A percentile compares a stretch with the other conserved stretches of the same genome.
Conservation (phyloP, 257 asterid species). For the Cynanchum wilfordii region DNA sequence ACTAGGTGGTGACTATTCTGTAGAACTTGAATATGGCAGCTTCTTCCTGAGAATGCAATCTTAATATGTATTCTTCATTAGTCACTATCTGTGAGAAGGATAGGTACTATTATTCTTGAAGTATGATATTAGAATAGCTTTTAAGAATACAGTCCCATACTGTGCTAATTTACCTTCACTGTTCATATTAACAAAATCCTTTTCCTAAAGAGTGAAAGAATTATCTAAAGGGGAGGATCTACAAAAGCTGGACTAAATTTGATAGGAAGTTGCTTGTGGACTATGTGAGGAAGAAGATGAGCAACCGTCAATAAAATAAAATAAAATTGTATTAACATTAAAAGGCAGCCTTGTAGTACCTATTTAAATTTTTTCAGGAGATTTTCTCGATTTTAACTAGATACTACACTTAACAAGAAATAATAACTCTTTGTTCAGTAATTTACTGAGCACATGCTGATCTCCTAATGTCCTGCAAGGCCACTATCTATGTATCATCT, state of each 20-base stretch:
- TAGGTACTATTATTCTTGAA: no score
- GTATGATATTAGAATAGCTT: neutral
- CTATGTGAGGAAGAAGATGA: neutral
- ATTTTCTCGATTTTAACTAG: neutral
- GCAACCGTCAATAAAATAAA: neutral
- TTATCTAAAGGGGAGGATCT: neutral
- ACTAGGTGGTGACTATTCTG: neutral
- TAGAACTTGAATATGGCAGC: neutral
- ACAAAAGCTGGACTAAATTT: neutral
- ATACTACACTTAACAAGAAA: neutral
- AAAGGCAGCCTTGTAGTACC: neutral
- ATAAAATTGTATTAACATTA: neutral
- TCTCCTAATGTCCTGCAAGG: neutral
- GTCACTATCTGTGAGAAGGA: neutral
- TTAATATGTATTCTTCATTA: neutral
- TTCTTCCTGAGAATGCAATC: neutral
- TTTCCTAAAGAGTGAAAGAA: neutral
- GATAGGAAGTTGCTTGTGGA: neutral
- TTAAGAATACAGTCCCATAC: neutral
- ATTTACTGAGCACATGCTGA: neutral
- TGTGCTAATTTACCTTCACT: neutral
- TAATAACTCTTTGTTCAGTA: neutral
- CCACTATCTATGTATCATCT: neutral
- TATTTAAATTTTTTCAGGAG: neutral
- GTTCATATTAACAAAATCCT: no score